Evolutionary conservation across 768 basidiomycete species (phyloP).

Genomic region (Termitomyces sp.): DNA sequence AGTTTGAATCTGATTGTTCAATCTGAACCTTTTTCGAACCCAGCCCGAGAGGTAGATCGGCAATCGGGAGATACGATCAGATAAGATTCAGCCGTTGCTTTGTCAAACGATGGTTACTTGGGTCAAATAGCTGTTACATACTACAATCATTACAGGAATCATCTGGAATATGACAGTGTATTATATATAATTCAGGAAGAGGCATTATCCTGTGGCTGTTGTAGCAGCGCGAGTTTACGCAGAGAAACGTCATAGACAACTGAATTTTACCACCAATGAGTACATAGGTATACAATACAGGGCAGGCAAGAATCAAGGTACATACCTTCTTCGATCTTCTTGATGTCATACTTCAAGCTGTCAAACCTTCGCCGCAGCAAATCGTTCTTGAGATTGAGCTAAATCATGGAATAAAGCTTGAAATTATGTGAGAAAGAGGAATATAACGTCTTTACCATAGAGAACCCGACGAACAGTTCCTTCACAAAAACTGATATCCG

Average conservation of each 20-base stretch:
- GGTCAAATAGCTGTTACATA: too few species aligned
- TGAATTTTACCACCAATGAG: constrained; percentile 21
- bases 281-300: constrained; percentile 4
- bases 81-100: constrained; percentile 2
- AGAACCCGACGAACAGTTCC: constrained; percentile 78
- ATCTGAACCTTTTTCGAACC: constrained; percentile 11
- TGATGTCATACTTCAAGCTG: constrained; percentile 80
- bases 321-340: constrained; percentile 84
- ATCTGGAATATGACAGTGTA: too few species aligned
- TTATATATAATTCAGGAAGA: not conserved
- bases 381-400: constrained; percentile 85
- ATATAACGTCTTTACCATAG: constrained; percentile 49
- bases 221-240: constrained; percentile 44
- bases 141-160: not conserved
- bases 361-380: constrained; percentile 70
- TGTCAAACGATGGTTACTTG: too few species aligned
- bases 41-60: constrained; percentile 10
- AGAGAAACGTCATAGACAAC: constrained; percentile 86
- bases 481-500: constrained; percentile 76
- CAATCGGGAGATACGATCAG: constrained; percentile 5
- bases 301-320: not conserved
- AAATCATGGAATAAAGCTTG: not conserved
- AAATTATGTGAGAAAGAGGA: not conserved
- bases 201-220: not conserved
- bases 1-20: constrained; percentile 13